Conservation (phyloP, 2,329 filamentous ascomycete species). For the Davidsoniella neocaledoniae region DNA sequence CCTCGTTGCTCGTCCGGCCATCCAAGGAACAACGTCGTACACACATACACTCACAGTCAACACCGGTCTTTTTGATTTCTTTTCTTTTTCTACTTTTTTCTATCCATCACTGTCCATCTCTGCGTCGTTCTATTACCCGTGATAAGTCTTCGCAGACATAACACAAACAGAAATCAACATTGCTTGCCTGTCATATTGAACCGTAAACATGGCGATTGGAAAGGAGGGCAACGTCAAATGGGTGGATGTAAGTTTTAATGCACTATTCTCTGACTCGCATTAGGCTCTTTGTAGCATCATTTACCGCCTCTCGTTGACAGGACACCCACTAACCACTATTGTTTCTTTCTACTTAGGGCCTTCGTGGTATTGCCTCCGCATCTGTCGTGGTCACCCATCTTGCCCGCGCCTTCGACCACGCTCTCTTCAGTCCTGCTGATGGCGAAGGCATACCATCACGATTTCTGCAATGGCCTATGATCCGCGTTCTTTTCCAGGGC, state of each 20-base stretch:
- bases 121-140: neutral
- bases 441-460: constrained; percentile 28
- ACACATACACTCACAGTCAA: neutral
- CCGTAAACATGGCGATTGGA: constrained; percentile 23
- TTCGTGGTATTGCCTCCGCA: constrained; percentile 37
- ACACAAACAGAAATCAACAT: neutral
- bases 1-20: no score
- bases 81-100: neutral
- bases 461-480: constrained; percentile 39
- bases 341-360: constrained; percentile 24
- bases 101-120: neutral
- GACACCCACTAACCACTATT: neutral
- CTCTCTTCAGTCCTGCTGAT: constrained; percentile 30
- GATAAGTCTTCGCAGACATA: no score
- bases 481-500: constrained; percentile 42
- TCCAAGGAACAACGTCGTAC: neutral
- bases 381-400: constrained; percentile 39
- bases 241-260: constrained; percentile 34
- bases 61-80: neutral
- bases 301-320: neutral
- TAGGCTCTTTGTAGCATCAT: neutral
- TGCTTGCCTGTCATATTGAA: neutral
- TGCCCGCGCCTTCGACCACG: constrained; percentile 31
- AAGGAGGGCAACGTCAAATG: constrained; percentile 38
- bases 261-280: neutral